Percentiles rank a stretch among this genome's conserved stretches.
Evolutionary conservation across 495 filamentous ascomycete genomes (phyloP).

Genomic region (Aspergillus saccharolyticus): DNA sequence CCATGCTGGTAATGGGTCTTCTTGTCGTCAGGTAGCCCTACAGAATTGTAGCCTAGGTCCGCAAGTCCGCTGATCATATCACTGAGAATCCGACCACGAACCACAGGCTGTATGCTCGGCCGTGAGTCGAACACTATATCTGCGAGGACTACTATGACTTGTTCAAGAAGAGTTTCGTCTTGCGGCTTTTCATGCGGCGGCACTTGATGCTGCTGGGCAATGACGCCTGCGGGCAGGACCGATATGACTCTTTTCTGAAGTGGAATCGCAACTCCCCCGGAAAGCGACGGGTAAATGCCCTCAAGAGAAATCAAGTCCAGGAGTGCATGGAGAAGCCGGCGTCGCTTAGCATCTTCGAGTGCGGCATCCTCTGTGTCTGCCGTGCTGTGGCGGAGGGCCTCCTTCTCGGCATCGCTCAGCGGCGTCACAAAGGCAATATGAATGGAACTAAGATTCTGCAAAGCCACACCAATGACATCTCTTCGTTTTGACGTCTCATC

Average conservation of each 20-base stretch:
- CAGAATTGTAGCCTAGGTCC: conserved; percentile 40
- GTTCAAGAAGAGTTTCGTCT: conserved; percentile 29
- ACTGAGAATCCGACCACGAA: conserved; percentile 41
- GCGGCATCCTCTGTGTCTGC: conserved; percentile 21
- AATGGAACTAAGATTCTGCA: conserved; percentile 32
- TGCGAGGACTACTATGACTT: conserved; percentile 24
- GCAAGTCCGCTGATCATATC: conserved; percentile 39
- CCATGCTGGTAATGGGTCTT: conserved; percentile 21
- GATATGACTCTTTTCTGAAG: conserved; percentile 51
- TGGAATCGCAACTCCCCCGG: conserved; percentile 49
- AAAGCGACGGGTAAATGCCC: conserved; percentile 53
- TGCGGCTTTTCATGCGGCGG: conserved; percentile 18
- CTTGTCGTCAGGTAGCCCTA: conserved; percentile 14
- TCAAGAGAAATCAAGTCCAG: conserved; percentile 52
- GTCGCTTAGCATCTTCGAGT: conserved; percentile 41
- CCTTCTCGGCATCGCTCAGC: conserved; percentile 13
- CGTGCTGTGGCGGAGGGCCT: not conserved
- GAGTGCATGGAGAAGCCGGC: conserved; percentile 44
- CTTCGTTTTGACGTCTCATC: conserved; percentile 13
- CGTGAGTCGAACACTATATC: conserved; percentile 29
- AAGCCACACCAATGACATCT: conserved; percentile 33
- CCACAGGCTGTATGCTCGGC: conserved; percentile 37
- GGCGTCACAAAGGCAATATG: conserved; percentile 35
- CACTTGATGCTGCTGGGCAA: conserved; percentile 31
- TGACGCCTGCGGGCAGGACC: conserved; percentile 41